phyloP scores from a whole-genome alignment of 768 basidiomycete species.

The Lentinus tigrinus region DNA sequence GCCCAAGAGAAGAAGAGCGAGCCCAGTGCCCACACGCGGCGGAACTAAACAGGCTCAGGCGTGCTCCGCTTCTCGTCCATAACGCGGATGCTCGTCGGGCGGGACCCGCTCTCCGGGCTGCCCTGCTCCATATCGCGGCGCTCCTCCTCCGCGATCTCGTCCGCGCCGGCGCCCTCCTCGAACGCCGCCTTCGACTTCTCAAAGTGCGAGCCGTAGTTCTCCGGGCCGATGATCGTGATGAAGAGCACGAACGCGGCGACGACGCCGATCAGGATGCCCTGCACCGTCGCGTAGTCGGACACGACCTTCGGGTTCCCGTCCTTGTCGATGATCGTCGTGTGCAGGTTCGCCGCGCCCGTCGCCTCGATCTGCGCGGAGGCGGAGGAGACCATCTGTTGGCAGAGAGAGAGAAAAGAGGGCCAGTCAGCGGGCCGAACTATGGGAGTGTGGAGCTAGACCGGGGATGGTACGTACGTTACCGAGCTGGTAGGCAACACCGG shows the following conservation, averaged over 20 bases:
- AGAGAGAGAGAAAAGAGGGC: background rate
- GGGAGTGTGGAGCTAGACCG: background rate
- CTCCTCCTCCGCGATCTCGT: conserved; percentile 40
- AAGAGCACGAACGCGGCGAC: conserved; percentile 77
- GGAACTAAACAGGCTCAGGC: conserved; percentile 12
- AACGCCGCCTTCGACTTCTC: conserved; percentile 80
- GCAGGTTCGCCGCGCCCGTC: conserved; percentile 41
- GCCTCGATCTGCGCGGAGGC: conserved; percentile 37
- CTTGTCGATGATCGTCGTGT: conserved; percentile 31
- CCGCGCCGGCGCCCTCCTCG: conserved; percentile 65
- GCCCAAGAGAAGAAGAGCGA: no score
- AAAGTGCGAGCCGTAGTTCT: conserved; percentile 65
- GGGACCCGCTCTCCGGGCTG: conserved; percentile 5
- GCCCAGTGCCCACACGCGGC: no score
- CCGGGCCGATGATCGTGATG: conserved; percentile 76
- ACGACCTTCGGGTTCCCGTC: conserved; percentile 29
- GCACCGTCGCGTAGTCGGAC: conserved; percentile 52
- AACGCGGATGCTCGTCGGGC: conserved; percentile 17
- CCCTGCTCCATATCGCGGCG: background rate
- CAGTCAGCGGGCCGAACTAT: background rate
- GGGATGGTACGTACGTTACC: conserved; percentile 49
- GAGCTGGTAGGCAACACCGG: conserved; percentile 81
- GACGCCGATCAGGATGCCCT: conserved; percentile 85
- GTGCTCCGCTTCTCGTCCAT: conserved; percentile 17
- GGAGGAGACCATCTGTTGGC: conserved; percentile 22